Base-by-base conservation (phyloP, 2,329 filamentous ascomycete genomes). In the Cercospora janseana region DNA sequence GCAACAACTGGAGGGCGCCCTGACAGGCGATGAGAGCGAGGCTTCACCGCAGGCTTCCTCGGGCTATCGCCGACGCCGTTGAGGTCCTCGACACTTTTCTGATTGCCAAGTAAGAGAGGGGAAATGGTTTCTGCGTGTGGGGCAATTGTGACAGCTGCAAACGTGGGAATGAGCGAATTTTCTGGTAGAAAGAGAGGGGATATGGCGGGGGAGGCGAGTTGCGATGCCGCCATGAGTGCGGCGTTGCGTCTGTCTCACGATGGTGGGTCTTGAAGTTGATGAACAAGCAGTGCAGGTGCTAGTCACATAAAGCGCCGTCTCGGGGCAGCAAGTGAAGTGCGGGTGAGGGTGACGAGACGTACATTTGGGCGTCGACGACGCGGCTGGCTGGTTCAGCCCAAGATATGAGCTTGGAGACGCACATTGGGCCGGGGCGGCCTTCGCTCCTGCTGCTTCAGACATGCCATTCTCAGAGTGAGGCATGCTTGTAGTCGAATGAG, bases 71-170 rank as follows among this genome's bases (percentile, higher is more conserved):
- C 52, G 31, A 67, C 60, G 46, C 70, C 67, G 32, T 71, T 71
- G 37, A 73, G 64, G 15, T 69, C 67, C 23, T 75, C 71, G 34
- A 70, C 58, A 18, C 72, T 70, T 53, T 76, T 76, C 51, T 71
- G 66, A 46, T 69, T 71, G 18, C 68, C 74, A 20, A 71, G 68
- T 54, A 76, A 69, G 54, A 75, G 58, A 28, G 75, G 74, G 16
- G 74, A 76, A 38, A 75, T 74, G 38, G 66, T 69, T 54, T 75
- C 73, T 23, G 70, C 62, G 26, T 73, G 66, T 35, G 58, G 59
- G 43, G 70, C 71, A 56, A 75, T 75, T 4, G 73, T 72, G 26
- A 76, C 73, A 52, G 70, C 74, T 76, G 59, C 35, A 28, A 35
- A 48, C 8, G 46, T 52, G 45, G 52, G 45, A 41, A 53, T 57